phyloP scores from a whole-genome alignment of 352 stramenopile species.

The Thalassiosira hispida region DNA sequence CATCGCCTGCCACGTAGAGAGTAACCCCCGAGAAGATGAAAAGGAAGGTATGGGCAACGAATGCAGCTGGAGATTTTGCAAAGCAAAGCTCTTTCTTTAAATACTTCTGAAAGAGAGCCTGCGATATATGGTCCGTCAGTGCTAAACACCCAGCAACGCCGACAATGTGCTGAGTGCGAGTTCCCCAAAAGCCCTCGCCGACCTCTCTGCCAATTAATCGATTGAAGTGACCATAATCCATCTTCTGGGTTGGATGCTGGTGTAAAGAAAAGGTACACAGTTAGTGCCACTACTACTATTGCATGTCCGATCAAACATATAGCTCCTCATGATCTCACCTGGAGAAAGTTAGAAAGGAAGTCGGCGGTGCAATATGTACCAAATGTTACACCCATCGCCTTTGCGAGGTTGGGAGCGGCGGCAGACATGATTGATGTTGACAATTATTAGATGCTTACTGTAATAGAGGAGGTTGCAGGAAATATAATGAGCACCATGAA shows the following conservation, averaged over 20 bases:
- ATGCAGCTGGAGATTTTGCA: conserved; percentile 59
- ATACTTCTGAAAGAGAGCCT: conserved; percentile 42
- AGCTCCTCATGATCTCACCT: conserved; percentile 47
- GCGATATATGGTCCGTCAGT: conserved; percentile 61
- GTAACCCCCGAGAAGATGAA: conserved; percentile 69
- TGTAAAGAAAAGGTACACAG: background rate
- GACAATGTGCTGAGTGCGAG: conserved; percentile 68
- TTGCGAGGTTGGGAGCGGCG: no score
- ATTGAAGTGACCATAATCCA: conserved; percentile 74
- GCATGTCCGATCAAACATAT: background rate
- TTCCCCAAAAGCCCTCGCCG: conserved; percentile 60
- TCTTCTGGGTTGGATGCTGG: conserved; percentile 37
- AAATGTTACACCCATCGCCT: conserved; percentile 57
- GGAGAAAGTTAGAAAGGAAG: conserved; percentile 67
- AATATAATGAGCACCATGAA: no score
- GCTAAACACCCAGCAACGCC: conserved; percentile 60
- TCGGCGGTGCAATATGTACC: conserved; percentile 63
- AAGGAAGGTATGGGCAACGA: conserved; percentile 71
- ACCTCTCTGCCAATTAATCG: conserved; percentile 59
- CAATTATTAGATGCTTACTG: no score
- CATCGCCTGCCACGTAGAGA: conserved; percentile 58
- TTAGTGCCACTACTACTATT: conserved; percentile 20
- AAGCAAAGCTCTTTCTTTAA: conserved; percentile 53
- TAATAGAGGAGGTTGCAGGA: no score
- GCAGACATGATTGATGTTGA: no score